These are phyloP conservation scores for Fusarium sp. DNA, from an alignment of 2,329 filamentous ascomycete genomes.

Conservation along the genomic window DNA sequence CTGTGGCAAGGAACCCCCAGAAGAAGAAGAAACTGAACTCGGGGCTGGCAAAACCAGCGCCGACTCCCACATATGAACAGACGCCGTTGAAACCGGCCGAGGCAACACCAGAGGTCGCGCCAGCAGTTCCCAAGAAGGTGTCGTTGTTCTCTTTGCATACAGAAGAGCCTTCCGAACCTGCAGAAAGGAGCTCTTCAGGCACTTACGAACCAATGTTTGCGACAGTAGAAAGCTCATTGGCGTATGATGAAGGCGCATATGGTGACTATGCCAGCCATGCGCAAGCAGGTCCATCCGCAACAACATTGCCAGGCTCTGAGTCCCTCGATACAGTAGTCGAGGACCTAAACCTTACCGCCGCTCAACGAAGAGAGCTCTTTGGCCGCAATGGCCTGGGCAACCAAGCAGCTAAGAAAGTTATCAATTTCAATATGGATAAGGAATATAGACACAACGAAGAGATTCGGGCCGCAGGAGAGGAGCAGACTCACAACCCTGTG, in stretches of 20 bases:
- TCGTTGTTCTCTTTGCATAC: conserved; percentile 74
- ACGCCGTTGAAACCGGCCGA: conserved; percentile 30
- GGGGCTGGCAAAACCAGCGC: conserved; percentile 17
- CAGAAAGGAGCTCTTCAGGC: conserved; percentile 35
- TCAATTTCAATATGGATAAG: conserved; percentile 87
- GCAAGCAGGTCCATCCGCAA: conserved; percentile 46
- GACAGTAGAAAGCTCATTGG: conserved; percentile 35
- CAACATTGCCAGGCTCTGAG: conserved; percentile 50
- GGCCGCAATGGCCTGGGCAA: conserved; percentile 66
- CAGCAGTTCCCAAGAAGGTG: conserved; percentile 58
- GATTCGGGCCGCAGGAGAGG: conserved; percentile 74
- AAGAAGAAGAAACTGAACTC: conserved; percentile 68
- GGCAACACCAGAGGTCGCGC: conserved; percentile 14
- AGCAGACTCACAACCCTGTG: conserved; percentile 82
- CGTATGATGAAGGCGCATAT: conserved; percentile 37
- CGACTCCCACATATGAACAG: conserved; percentile 10
- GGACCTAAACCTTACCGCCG: conserved; percentile 80
- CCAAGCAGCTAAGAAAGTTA: conserved; percentile 64
- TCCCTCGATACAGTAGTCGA: conserved; percentile 77
- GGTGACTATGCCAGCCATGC: conserved; percentile 45
- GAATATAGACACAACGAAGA: conserved; percentile 89
- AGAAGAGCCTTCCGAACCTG: conserved; percentile 49
- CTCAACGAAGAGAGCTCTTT: conserved; percentile 84
- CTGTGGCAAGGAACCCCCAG: conserved; percentile 77
- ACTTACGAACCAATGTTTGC: conserved; percentile 65